Base-by-base conservation (phyloP, 192 early-diverging fungal species). In the Entomortierella lignicola region DNA sequence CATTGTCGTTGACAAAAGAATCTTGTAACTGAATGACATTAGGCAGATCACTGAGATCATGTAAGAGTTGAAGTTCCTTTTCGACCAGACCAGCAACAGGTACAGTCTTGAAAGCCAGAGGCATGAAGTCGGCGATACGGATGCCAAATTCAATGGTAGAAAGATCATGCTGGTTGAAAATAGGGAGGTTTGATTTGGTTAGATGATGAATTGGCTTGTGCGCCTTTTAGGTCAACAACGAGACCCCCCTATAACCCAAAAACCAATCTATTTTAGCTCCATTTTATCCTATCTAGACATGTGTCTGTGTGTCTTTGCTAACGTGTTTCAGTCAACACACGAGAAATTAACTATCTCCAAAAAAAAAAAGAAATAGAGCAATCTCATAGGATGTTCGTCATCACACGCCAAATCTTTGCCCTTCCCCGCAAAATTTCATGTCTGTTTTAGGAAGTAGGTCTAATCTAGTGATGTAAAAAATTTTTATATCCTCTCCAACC, bases 31-130 rank as follows among this genome's bases (percentile, higher is more conserved):
- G 85, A 43, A 91, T 82, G 53, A 88, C 66, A 30, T 90, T 84
- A 63, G 79, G 71, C 41, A 84, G 77, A 48, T 61, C 63, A 0
- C 77, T 72, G 21, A 90, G 69, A 54, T 80, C 77, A 53, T 79
- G 58, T 60, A 91, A 67, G 70, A 91, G 82, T 44, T 80, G 64
- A 60, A 89, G 83, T 83, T 91, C 90, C 66, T 84, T 85, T 62
- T 83, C 80, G 25, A 85, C 86, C 34, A 90, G 68, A 15, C 66
- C 82, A 0, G 77, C 75, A 44, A 89, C 86, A 39, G 81, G 82
- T 31, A 90, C 88, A 4, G 88, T 90, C 77, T 91, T 91, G 72
- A 91, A 90, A 23, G 87, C 89, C 42, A 91, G 72, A 2, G 85
- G 87, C 73, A 77, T 83, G 68, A 85, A 86, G 34, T 87, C 88